Evolutionary conservation across 1,284 basidiomycete species (phyloP), one percentile per base, ranked within the genome.

Genomic region (Sporisorium iseilematis-ciliati): DNA sequence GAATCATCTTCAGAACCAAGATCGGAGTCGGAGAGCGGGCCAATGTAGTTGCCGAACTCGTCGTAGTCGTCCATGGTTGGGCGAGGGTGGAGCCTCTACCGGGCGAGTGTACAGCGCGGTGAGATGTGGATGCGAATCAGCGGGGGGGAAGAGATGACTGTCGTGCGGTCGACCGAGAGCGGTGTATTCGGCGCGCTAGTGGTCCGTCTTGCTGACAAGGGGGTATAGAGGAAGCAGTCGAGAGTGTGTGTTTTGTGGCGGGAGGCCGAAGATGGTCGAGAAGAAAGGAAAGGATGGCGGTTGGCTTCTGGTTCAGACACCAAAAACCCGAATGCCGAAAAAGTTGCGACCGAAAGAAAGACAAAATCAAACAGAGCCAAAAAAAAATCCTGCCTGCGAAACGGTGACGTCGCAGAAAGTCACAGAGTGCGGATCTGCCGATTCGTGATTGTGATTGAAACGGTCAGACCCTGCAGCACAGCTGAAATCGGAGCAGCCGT

Each of bases 11-110:
- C 73, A 5, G 75, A 75, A 14, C 67, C 80, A 20, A 68, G 56
- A 23, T 82, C 81, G 0, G 82, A 83, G 48, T 85, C 82, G 18
- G 79, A 82, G n/a, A 83, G 68, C 1, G 82, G 75, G n/a, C 83
- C 83, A 43, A 85, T 83, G 60, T 85, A 85, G 69, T 85, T 85
- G 45, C 83, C 83, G 57, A 84, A 84, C 65, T 84, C 83, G 75
- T 84, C 83, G 65, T 83, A 83, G 63, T 83, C 81, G 60, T 83
- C 81, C 81, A 83, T 83, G 53, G 1, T 60, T 60, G 53, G 43
- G 53, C 48, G 12, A 23, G n/a, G 7, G 49, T 20, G n/a, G n/a
- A 14, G 46, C 26, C 8, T 14, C 33, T 35, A 35, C 11, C 31
- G 4, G 35, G 11, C 35, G 35, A 38, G 25, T 16, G 8, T 29